These are phyloP conservation scores for Citrus reticulata DNA, from an alignment of 345 rosid species.

Conservation along the genomic window DNA sequence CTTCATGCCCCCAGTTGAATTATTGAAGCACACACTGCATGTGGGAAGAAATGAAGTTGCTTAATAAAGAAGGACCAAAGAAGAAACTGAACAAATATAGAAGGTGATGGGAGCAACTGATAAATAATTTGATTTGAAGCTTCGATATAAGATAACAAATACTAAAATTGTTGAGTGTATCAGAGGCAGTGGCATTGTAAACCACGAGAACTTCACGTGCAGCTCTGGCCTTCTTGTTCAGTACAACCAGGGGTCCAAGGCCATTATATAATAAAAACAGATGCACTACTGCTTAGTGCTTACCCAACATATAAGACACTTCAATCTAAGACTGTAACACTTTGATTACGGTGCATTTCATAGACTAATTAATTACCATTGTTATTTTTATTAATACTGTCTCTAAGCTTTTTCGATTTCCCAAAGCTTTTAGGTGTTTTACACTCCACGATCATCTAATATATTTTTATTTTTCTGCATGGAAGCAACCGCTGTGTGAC, in stretches of 20 bases:
- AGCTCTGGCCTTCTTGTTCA: slow-evolving; percentile 53
- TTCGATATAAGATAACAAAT: slow-evolving; percentile 8
- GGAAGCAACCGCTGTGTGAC: slow-evolving; percentile 8
- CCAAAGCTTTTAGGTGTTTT: slow-evolving; percentile 23
- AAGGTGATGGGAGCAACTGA: slow-evolving; percentile 14
- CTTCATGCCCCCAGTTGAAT: slow-evolving; percentile 15
- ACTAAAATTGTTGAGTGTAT: slow-evolving; percentile 18
- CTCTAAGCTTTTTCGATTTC: slow-evolving; percentile 11
- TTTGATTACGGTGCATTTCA: slow-evolving; percentile 16
- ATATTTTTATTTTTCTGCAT: not conserved
- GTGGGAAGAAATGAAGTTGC: slow-evolving; percentile 20
- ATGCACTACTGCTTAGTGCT: not conserved
- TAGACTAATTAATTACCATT: not conserved
- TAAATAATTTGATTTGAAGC: slow-evolving; percentile 13
- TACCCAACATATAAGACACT: slow-evolving; percentile 8
- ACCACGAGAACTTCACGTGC: slow-evolving; percentile 92
- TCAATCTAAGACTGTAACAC: slow-evolving; percentile 21
- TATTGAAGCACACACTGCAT: slow-evolving; percentile 6
- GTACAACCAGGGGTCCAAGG: slow-evolving; percentile 9
- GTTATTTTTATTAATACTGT: not conserved
- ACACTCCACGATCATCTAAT: slow-evolving; percentile 5
- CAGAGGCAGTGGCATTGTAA: slow-evolving; percentile 46
- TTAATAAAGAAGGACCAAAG: not conserved
- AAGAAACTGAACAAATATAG: not conserved
- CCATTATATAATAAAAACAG: not conserved